A percentile compares a stretch with the other conserved stretches of the same genome.
These are phyloP conservation scores for Phialophora chinensis DNA, from an alignment of 2,329 filamentous ascomycete species.

Conservation along the genomic window DNA sequence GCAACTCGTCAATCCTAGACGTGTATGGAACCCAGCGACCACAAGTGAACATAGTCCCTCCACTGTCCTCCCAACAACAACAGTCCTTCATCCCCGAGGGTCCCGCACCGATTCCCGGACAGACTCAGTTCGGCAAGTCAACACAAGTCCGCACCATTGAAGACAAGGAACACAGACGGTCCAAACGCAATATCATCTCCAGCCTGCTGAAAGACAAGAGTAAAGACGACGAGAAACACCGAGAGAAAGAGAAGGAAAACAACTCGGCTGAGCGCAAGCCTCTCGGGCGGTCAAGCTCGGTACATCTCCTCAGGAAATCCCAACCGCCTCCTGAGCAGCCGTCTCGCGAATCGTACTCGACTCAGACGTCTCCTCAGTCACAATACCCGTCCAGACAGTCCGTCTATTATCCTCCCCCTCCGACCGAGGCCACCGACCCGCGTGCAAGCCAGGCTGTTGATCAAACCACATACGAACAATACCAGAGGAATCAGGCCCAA, in stretches of 20 bases:
- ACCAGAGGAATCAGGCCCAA: conserved; percentile 29
- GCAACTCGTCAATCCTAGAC: conserved; percentile 26
- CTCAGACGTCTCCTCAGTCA: conserved; percentile 31
- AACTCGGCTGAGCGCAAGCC: conserved; percentile 27
- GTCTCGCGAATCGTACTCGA: conserved; percentile 32
- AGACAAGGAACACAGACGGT: conserved; percentile 36
- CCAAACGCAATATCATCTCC: conserved; percentile 36
- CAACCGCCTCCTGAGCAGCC: conserved; percentile 21
- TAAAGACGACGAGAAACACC: conserved; percentile 36
- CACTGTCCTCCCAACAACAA: conserved; percentile 30
- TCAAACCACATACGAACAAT: conserved; percentile 26
- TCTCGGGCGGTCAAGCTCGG: conserved; percentile 36
- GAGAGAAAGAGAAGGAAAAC: conserved; percentile 36
- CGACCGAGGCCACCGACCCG: conserved; percentile 8
- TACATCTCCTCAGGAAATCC: conserved; percentile 37
- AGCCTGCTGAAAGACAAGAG: conserved; percentile 35
- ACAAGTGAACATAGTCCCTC: conserved; percentile 35
- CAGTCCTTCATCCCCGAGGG: conserved; percentile 30
- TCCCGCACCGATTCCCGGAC: conserved; percentile 32
- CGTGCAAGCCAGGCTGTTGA: conserved; percentile 20
- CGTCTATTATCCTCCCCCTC: conserved; percentile 23
- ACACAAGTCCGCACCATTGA: conserved; percentile 31
- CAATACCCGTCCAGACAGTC: conserved; percentile 30
- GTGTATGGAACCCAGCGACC: conserved; percentile 35
- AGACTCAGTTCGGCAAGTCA: conserved; percentile 37